phyloP scores from a whole-genome alignment of 1,284 basidiomycete genomes.

The Sanghuangporus sanghuang region DNA sequence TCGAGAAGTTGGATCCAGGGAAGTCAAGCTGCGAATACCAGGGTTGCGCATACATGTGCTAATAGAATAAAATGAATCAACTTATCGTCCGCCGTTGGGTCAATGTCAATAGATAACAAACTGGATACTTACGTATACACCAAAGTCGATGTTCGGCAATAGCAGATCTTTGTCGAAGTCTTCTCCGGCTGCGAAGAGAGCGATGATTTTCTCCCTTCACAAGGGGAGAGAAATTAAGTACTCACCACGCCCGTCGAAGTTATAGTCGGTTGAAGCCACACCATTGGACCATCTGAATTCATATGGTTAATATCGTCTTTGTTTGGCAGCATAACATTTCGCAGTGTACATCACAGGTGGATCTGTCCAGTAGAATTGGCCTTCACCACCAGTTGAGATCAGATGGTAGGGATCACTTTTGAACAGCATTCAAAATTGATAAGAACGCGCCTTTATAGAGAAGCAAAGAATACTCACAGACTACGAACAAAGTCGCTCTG shows the following conservation, averaged over 20 bases:
- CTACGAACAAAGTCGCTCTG: slow-evolving; percentile 46
- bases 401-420: slow-evolving; percentile 48
- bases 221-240: neutral
- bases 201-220: neutral
- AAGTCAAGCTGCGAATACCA: slow-evolving; percentile 38
- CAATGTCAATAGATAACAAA: too few species aligned
- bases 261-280: slow-evolving; percentile 43
- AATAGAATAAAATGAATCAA: too few species aligned
- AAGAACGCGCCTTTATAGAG: neutral
- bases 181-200: slow-evolving; percentile 39
- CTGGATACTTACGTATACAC: slow-evolving; percentile 33
- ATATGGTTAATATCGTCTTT: neutral
- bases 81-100: too few species aligned
- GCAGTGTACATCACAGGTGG: slow-evolving; percentile 31
- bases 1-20: slow-evolving; percentile 46
- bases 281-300: slow-evolving; percentile 36
- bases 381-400: slow-evolving; percentile 55
- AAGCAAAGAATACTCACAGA: slow-evolving; percentile 34
- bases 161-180: slow-evolving; percentile 46
- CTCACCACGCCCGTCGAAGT: slow-evolving; percentile 49
- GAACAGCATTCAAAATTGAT: neutral
- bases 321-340: neutral
- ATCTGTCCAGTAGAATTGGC: slow-evolving; percentile 47
- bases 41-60: slow-evolving; percentile 46
- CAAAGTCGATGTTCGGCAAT: slow-evolving; percentile 52